Conservation (phyloP, 441 rosid species). For the Hura crepitans region DNA sequence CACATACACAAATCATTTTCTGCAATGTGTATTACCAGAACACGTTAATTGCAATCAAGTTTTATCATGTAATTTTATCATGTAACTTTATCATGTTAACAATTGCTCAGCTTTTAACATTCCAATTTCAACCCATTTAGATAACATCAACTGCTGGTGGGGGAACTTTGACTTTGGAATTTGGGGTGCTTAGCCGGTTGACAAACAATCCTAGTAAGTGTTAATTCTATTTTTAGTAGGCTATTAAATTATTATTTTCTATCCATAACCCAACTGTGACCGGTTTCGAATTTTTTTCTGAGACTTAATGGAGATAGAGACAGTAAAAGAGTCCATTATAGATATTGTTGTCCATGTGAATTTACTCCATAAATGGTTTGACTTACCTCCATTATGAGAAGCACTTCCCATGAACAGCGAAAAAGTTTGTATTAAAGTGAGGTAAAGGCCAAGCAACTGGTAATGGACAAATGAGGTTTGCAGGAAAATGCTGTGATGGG, state of each 20-base stretch:
- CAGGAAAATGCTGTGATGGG: background rate
- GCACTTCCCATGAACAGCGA: background rate
- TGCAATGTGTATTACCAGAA: slow-evolving; percentile 1
- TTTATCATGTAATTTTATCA: slow-evolving; percentile 9
- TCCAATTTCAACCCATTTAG: slow-evolving; percentile 42
- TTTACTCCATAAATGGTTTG: background rate
- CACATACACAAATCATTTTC: background rate
- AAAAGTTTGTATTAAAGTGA: background rate
- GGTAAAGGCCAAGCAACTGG: background rate
- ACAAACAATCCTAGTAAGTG: slow-evolving; percentile 89
- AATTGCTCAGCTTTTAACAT: slow-evolving; percentile 15
- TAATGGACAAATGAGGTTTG: background rate
- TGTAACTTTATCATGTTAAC: slow-evolving; percentile 9
- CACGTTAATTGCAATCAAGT: background rate
- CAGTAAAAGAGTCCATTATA: background rate
- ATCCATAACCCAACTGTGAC: background rate
- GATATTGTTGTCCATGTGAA: background rate
- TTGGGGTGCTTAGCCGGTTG: slow-evolving; percentile 85
- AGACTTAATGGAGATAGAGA: background rate
- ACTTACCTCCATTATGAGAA: background rate
- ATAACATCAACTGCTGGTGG: slow-evolving; percentile 99
- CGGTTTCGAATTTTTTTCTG: background rate
- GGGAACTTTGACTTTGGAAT: slow-evolving; percentile 95
- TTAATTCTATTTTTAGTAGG: slow-evolving; percentile 10
- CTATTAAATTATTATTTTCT: slow-evolving; percentile 7